Base-by-base conservation (phyloP, 768 basidiomycete species). In the Lentinus brumalis region DNA sequence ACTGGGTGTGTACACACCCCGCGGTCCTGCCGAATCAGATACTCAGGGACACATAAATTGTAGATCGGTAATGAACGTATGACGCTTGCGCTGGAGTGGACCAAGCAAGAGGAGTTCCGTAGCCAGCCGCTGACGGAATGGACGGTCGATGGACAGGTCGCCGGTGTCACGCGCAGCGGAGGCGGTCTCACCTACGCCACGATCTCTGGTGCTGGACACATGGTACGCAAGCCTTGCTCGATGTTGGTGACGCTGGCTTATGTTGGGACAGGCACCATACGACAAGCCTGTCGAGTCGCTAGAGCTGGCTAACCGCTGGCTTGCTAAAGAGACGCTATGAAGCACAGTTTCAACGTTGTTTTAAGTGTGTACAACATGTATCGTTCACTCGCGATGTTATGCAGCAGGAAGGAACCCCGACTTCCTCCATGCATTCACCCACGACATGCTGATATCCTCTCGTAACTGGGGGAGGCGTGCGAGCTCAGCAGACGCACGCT, bases 201-300 rank as follows among this genome's bases (percentile, higher is more conserved):
- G 0, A 75, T 89, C 46, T 73, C 80, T 42, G 86, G 79, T 10
- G 89, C 88, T 16, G 90, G 90, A n/a, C 90, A 92, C 75, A 88
- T 88, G 87, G 87, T 87, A 42, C 45, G 65, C 38, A 1, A 30
- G 12, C 38, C 21, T 31, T 26, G 29, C 21, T 26, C 21, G 40
- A 29, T 42, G n/a, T 38, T 5, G 16, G 5, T 38, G 51, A 11
- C n/a, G 5, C 7, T 30, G 45, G 51, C 31, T 15, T 26, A 18
- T 52, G 9, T 29, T 21, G 21, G 16, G 45, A 9, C 50, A 84
- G 84, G 84, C 81, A 29, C 87, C 88, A 3, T 86, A 83, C 64
- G 84, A 90, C 63, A 85, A 86, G 67, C 85, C 85, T 8, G 77
- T 76, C 57, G 81, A 85, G 63, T 77, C 82, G 10, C 71, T 86